A percentile compares a stretch with the other conserved stretches of the same genome.
Conservation (phyloP, 176 grass and related monocot genomes). For the Triticum dicoccoides region DNA sequence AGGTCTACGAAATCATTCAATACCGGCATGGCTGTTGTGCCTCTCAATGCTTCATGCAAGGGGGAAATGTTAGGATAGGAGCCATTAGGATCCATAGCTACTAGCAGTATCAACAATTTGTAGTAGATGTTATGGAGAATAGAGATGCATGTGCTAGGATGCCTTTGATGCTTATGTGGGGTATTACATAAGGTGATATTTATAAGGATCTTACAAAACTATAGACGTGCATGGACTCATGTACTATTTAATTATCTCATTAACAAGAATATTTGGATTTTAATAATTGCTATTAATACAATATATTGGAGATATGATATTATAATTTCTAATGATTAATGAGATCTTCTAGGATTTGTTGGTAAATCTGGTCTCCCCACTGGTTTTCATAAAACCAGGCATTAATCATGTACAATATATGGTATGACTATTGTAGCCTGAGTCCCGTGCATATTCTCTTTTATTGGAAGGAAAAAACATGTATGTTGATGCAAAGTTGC, state of each 20-base stretch:
- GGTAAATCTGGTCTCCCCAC: neutral
- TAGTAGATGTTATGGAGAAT: neutral
- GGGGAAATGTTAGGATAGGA: neutral
- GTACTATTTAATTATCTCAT: neutral
- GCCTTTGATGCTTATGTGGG: neutral
- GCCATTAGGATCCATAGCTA: neutral
- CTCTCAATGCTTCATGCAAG: neutral
- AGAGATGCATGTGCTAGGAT: neutral
- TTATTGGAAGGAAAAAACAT: neutral
- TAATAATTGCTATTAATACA: neutral
- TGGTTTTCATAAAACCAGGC: neutral
- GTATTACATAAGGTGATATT: neutral
- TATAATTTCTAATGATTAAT: neutral
- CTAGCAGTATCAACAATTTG: neutral
- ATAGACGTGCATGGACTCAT: neutral
- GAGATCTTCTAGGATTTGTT: neutral
- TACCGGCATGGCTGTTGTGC: neutral
- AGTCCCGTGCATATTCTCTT: neutral
- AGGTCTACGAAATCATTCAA: neutral
- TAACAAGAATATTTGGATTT: neutral
- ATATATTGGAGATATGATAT: neutral
- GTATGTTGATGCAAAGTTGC: neutral
- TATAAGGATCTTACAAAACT: neutral
- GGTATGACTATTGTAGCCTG: neutral
- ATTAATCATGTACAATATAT: neutral